Percentiles rank a stretch among this genome's conserved stretches.
Conservation (phyloP, 768 basidiomycete genomes). For the Lactarius hatsudake region DNA sequence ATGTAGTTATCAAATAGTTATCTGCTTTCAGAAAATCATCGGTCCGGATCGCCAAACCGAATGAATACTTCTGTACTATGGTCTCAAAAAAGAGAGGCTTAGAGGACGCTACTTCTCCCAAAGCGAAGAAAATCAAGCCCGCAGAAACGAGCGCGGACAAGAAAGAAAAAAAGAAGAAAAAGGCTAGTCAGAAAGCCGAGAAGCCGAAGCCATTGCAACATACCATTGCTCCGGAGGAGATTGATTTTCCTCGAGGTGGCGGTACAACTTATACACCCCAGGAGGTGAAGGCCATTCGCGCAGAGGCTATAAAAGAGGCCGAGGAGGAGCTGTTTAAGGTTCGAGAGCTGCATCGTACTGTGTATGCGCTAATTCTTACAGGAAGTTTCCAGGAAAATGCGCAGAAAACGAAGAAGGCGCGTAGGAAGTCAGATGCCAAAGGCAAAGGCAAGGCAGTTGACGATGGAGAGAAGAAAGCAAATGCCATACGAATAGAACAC, state of each 20-base stretch:
- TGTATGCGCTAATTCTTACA: slow-evolving; percentile 1
- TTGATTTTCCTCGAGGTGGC: slow-evolving; percentile 95
- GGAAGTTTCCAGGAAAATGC: slow-evolving; percentile 25
- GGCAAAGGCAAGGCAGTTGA: slow-evolving; percentile 33
- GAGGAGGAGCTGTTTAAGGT: slow-evolving; percentile 77
- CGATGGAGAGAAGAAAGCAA: slow-evolving; percentile 45
- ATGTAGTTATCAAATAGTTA: too few species aligned
- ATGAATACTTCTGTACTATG: slow-evolving; percentile 30
- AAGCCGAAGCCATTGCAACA: slow-evolving; percentile 36
- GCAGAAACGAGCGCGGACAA: slow-evolving; percentile 30
- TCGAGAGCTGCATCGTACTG: slow-evolving; percentile 24
- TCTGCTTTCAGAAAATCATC: too few species aligned
- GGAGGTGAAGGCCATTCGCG: slow-evolving; percentile 81
- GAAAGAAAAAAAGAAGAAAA: slow-evolving; percentile 30
- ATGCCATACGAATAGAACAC: slow-evolving; percentile 77
- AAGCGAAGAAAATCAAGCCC: slow-evolving; percentile 61
- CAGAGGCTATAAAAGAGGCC: slow-evolving; percentile 83
- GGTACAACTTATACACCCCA: slow-evolving; percentile 85
- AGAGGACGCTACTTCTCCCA: slow-evolving; percentile 53
- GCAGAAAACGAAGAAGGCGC: slow-evolving; percentile 44
- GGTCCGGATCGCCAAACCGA: not conserved
- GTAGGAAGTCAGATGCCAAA: slow-evolving; percentile 46
- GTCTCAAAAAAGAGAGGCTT: slow-evolving; percentile 58
- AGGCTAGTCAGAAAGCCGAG: slow-evolving; percentile 29
- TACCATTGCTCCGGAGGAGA: slow-evolving; percentile 55